Percentiles rank a stretch among this genome's conserved stretches.
Conservation (phyloP, 257 asterid species). For the Salvia hispanica region DNA sequence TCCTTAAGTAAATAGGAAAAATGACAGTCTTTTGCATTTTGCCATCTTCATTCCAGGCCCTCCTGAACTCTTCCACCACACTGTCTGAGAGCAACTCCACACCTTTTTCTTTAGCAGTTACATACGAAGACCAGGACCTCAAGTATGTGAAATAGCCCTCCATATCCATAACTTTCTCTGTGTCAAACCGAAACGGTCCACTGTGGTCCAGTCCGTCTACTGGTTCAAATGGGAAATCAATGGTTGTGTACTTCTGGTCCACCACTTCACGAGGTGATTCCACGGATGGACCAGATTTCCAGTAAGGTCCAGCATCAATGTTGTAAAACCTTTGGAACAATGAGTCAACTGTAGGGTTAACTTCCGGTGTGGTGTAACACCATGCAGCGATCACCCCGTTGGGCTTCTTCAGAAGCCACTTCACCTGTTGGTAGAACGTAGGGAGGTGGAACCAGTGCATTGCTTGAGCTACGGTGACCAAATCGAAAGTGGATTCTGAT, state of each 20-base stretch:
- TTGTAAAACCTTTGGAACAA: slow-evolving; percentile 41
- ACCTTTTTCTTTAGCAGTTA: slow-evolving; percentile 67
- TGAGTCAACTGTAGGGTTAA: slow-evolving; percentile 47
- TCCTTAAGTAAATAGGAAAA: slow-evolving; percentile 62
- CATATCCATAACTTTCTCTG: slow-evolving; percentile 59
- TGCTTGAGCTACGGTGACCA: slow-evolving; percentile 67
- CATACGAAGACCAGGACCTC: slow-evolving; percentile 73
- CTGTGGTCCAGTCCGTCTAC: slow-evolving; percentile 59
- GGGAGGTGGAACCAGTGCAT: slow-evolving; percentile 84
- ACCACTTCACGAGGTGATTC: slow-evolving; percentile 45
- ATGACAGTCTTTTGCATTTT: slow-evolving; percentile 42
- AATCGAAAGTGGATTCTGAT: slow-evolving; percentile 48
- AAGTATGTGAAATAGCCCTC: slow-evolving; percentile 51
- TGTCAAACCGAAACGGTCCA: slow-evolving; percentile 61
- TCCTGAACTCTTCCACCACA: slow-evolving; percentile 47
- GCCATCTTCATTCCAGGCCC: slow-evolving; percentile 71
- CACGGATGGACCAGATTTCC: not conserved
- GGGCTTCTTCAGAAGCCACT: slow-evolving; percentile 63
- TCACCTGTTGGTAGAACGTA: slow-evolving; percentile 60
- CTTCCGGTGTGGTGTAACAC: slow-evolving; percentile 60
- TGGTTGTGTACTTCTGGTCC: slow-evolving; percentile 46
- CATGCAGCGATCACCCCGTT: slow-evolving; percentile 77
- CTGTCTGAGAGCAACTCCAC: slow-evolving; percentile 56
- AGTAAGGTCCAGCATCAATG: slow-evolving; percentile 36
- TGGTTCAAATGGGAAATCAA: slow-evolving; percentile 65